Percentiles rank a stretch among this genome's conserved stretches.
Conservation (phyloP, 2,329 filamentous ascomycete genomes). For the Clonostachys rhizophaga region DNA sequence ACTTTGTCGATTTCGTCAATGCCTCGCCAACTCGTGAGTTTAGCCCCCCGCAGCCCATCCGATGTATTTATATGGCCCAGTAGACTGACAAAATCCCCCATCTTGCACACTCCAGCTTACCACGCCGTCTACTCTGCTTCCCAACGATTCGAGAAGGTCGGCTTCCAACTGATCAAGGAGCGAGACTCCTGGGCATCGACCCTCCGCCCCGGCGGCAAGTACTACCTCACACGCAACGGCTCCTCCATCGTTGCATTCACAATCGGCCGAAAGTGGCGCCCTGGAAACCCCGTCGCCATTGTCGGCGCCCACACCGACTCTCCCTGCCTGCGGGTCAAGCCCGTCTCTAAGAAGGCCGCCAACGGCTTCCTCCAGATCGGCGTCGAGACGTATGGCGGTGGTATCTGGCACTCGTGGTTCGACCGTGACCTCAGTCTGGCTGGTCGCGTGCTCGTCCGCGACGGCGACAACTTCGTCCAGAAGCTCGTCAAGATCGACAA, state of each 20-base stretch:
- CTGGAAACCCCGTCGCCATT: conserved; percentile 88
- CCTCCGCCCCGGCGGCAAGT: conserved; percentile 84
- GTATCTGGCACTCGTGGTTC: conserved; percentile 98
- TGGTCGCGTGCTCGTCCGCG: conserved; percentile 78
- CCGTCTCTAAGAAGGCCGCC: conserved; percentile 81
- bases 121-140: conserved; percentile 84
- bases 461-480: conserved; percentile 68
- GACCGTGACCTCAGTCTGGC: conserved; percentile 91
- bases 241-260: conserved; percentile 92
- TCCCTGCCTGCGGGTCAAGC: conserved; percentile 86
- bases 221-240: conserved; percentile 90
- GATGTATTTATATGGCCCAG: background rate
- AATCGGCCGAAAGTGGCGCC: conserved; percentile 84
- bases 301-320: conserved; percentile 96
- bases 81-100: conserved; percentile 1
- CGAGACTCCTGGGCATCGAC: conserved; percentile 81
- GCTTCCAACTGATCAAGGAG: conserved; percentile 86
- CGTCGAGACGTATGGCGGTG: conserved; percentile 94
- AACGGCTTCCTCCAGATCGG: conserved; percentile 91
- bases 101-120: conserved; percentile 60
- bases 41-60: conserved; percentile 4
- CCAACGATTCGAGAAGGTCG: conserved; percentile 71
- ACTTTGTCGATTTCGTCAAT: conserved; percentile 92
- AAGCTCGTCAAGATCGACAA: conserved; percentile 87
- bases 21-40: conserved; percentile 83